These are phyloP conservation scores for Paramecium primaurelia DNA, from an alignment of 73 alveolate genomes.

Conservation along the genomic window DNA sequence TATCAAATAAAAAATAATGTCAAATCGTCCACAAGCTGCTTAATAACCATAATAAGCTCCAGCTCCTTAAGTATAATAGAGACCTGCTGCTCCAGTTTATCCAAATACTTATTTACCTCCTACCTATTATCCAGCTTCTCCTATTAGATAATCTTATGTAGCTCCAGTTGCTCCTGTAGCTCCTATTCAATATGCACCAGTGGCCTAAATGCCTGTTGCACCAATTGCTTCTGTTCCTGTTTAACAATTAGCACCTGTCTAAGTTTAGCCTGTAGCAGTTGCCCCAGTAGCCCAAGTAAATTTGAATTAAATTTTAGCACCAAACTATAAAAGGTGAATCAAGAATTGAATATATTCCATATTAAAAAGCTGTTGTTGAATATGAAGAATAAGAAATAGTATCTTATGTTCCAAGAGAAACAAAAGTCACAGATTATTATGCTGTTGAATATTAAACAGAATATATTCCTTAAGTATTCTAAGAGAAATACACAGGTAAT, in stretches of 20 bases:
- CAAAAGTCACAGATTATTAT: conserved; percentile 55
- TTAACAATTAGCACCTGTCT: neutral
- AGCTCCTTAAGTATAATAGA: neutral
- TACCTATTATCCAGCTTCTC: neutral
- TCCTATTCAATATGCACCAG: conserved; percentile 25
- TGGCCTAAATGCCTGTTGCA: conserved; percentile 15
- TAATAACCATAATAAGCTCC: neutral
- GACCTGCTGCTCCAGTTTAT: neutral
- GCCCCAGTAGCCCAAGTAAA: conserved; percentile 17
- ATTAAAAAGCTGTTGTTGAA: conserved; percentile 55
- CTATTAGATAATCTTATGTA: conserved; percentile 1
- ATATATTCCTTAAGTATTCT: conserved; percentile 56
- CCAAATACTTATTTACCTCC: neutral
- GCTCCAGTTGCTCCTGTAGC: conserved; percentile 15
- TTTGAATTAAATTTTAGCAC: neutral
- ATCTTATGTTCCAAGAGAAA: conserved; percentile 59
- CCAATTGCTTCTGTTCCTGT: conserved; percentile 13
- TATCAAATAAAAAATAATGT: neutral
- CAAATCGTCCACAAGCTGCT: neutral
- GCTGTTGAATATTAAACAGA: conserved; percentile 64
- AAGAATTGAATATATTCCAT: conserved; percentile 61
- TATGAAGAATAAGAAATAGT: conserved; percentile 56
- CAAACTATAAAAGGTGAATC: conserved; percentile 61
- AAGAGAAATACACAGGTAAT: conserved; percentile 55
- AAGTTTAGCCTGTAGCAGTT: neutral